phyloP scores from a whole-genome alignment of 805 yeast species.

The Schwanniomyces occidentalis region DNA sequence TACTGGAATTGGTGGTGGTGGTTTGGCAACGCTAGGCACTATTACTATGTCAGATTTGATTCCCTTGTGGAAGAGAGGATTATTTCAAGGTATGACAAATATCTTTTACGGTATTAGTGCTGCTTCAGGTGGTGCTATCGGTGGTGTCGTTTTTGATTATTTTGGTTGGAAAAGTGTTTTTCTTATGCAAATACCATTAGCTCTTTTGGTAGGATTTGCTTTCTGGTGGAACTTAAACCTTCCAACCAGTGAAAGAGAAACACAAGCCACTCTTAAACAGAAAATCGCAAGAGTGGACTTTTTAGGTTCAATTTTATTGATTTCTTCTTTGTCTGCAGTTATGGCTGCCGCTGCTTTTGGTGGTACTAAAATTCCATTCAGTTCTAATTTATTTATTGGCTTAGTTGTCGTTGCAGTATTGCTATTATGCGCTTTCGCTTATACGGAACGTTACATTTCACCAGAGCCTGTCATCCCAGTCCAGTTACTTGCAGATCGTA shows the following conservation, averaged over 20 bases:
- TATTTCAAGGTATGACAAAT: slow-evolving; percentile 80
- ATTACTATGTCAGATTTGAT: slow-evolving; percentile 76
- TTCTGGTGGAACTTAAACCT: slow-evolving; percentile 37
- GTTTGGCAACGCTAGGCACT: slow-evolving; percentile 73
- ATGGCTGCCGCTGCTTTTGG: slow-evolving; percentile 67
- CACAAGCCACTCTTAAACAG: slow-evolving; percentile 43
- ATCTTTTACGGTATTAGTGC: slow-evolving; percentile 73
- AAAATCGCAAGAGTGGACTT: slow-evolving; percentile 63
- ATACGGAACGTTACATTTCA: slow-evolving; percentile 52
- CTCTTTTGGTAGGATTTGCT: slow-evolving; percentile 42
- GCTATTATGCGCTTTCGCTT: slow-evolving; percentile 44
- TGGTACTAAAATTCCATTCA: slow-evolving; percentile 53
- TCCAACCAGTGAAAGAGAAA: slow-evolving; percentile 54
- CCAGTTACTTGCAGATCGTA: slow-evolving; percentile 52
- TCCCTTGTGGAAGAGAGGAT: slow-evolving; percentile 71
- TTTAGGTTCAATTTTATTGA: slow-evolving; percentile 61
- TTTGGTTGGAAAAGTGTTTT: slow-evolving; percentile 53
- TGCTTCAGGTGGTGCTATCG: slow-evolving; percentile 42
- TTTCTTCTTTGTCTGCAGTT: slow-evolving; percentile 52
- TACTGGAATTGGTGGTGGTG: slow-evolving; percentile 89
- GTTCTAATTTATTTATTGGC: slow-evolving; percentile 38
- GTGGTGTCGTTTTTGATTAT: slow-evolving; percentile 54
- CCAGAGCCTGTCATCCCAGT: slow-evolving; percentile 69
- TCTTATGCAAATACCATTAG: slow-evolving; percentile 39
- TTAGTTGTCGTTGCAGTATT: slow-evolving; percentile 33